Base-by-base conservation (phyloP, 1,284 basidiomycete species). In the Marasmius tenuissimus region DNA sequence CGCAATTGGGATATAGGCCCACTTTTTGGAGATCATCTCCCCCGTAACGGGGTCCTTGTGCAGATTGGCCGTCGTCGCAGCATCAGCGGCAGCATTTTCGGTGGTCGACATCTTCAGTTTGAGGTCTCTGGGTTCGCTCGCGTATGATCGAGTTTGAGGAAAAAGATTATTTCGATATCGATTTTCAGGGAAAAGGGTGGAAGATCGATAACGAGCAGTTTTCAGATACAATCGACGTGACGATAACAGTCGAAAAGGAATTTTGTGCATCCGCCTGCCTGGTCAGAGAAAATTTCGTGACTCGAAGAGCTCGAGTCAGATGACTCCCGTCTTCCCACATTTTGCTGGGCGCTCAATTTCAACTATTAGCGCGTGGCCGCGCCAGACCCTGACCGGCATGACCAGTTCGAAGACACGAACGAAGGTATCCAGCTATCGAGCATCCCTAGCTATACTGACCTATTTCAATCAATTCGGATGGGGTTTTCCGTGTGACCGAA, bases 21-120 rank as follows among this genome's bases (percentile, higher is more conserved):
- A 96, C 94, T 86, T 84, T 86, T 98, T 98, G 79, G 94, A 96
- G 71, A 98, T 88, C 89, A 96, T 85, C 77, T 97, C 95, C 48
- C 94, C 95, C 2, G 96, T 96, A 64, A 94, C 85, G 50, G 91
- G 91, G 76, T 97, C 96, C 80, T 86, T 88, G 74, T 92, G 91
- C 34, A 53, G 51, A 18, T 53, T 53, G 4, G 51, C 34, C 33
- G 51, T 53, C 10, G 51, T 53, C 20, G 33, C 51, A 33, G 51
- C 51, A 34, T 51, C 22, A 1, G 82, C 79, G 60, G 81, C 80
- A 52, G 81, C 70, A 38, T 75, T 67, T 64, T 87, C 84, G 52
- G 86, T 71, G 12, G 85, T 45, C 14, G 57, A 47, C 57, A 58
- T 58, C 20, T 42, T 58, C 33, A 11, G 20, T 53, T 35, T 7